Evolutionary conservation across 495 filamentous ascomycete species (phyloP).

Genomic region (Penicillium parvum): DNA sequence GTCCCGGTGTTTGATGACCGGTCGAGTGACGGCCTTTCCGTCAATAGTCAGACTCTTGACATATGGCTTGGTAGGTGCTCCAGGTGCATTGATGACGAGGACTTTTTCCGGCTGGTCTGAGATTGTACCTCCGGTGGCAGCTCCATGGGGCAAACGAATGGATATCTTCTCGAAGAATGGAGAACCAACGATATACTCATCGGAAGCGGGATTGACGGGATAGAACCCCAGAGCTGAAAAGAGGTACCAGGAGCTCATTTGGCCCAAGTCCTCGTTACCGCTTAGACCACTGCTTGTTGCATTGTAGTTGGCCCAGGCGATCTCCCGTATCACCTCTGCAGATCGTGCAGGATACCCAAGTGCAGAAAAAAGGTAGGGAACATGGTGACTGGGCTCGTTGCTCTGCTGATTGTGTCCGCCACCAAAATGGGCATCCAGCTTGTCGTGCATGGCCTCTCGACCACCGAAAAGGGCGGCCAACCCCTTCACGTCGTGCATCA

Average conservation of each 20-base stretch:
- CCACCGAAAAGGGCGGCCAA: constrained; percentile 20
- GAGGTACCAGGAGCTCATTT: constrained; percentile 30
- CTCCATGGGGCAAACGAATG: constrained; percentile 16
- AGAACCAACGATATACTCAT: constrained; percentile 23
- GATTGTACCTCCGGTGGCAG: constrained; percentile 14
- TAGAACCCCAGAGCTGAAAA: constrained; percentile 28
- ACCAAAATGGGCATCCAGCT: constrained; percentile 22
- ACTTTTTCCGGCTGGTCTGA: constrained; percentile 5
- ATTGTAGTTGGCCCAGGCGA: constrained; percentile 27
- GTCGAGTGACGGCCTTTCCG: constrained; percentile 7
- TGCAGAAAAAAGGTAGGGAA: constrained; percentile 23
- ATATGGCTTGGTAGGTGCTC: constrained; percentile 20
- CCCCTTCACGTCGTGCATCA: constrained; percentile 24
- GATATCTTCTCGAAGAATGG: constrained; percentile 25
- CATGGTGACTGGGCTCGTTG: constrained; percentile 28
- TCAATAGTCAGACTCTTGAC: constrained; percentile 16
- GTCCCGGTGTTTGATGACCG: constrained; percentile 15
- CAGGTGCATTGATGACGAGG: constrained; percentile 18
- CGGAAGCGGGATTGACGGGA: constrained; percentile 25
- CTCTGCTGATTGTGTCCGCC: constrained; percentile 27
- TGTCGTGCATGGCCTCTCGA: constrained; percentile 15
- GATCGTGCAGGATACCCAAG: constrained; percentile 19
- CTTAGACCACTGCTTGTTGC: constrained; percentile 25
- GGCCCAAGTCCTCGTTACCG: constrained; percentile 27
- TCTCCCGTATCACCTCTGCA: constrained; percentile 16